These are phyloP conservation scores for Nakaseomyces glabratus DNA, from an alignment of 1,139 yeast genomes.

Conservation along the genomic window DNA sequence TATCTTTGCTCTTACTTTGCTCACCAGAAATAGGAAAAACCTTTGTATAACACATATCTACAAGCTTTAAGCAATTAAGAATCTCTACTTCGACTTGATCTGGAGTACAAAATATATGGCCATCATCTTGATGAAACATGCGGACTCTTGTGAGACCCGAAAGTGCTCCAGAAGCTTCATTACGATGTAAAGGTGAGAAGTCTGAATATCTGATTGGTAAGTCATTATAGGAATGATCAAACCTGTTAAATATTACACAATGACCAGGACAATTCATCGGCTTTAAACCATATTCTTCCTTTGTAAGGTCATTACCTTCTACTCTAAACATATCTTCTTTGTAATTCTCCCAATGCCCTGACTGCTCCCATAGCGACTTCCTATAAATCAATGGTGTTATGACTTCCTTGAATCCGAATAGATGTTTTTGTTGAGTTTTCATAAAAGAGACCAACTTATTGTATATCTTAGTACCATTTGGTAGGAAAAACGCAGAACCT, in stretches of 20 bases:
- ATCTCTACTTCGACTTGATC: slow-evolving; percentile 79
- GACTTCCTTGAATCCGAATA: slow-evolving; percentile 85
- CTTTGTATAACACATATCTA: slow-evolving; percentile 61
- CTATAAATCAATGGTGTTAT: slow-evolving; percentile 88
- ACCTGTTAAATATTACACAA: slow-evolving; percentile 72
- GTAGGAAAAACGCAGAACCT: slow-evolving; percentile 81
- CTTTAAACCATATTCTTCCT: slow-evolving; percentile 69
- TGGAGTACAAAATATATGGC: slow-evolving; percentile 86
- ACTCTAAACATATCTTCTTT: slow-evolving; percentile 91
- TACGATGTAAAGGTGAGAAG: slow-evolving; percentile 88
- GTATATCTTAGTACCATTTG: slow-evolving; percentile 83
- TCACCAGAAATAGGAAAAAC: slow-evolving; percentile 55
- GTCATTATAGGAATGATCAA: slow-evolving; percentile 82
- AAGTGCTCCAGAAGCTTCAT: slow-evolving; percentile 90
- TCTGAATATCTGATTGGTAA: slow-evolving; percentile 86
- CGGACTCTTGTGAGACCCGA: slow-evolving; percentile 92
- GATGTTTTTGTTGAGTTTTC: slow-evolving; percentile 68
- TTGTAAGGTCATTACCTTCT: slow-evolving; percentile 35
- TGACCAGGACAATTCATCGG: slow-evolving; percentile 99
- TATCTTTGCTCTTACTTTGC: slow-evolving; percentile 6
- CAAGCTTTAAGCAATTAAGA: slow-evolving; percentile 58
- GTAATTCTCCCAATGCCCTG: slow-evolving; percentile 96
- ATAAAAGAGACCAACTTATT: slow-evolving; percentile 70
- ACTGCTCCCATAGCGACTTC: slow-evolving; percentile 74
- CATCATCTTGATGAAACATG: slow-evolving; percentile 97